phyloP scores from a whole-genome alignment of 768 basidiomycete genomes.

The Naematelia encephala region DNA sequence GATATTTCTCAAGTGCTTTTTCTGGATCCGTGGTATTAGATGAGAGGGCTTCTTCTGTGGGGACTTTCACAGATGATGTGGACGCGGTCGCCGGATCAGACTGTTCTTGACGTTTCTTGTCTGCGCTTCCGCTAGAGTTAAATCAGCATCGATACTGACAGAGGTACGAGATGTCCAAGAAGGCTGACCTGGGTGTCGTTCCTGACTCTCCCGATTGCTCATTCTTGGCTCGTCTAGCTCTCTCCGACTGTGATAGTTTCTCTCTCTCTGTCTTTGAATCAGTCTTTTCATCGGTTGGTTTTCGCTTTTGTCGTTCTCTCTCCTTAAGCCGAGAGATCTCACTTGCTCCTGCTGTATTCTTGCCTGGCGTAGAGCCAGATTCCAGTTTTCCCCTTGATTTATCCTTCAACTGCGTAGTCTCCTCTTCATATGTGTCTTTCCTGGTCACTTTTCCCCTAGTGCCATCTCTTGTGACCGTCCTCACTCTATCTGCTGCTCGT shows the following conservation, averaged over 20 bases:
- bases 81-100: too few relatives aligned
- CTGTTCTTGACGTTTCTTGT: too few relatives aligned
- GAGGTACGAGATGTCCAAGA: too few relatives aligned
- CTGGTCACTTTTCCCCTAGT: neutral
- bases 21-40: too few relatives aligned
- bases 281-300: neutral
- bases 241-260: conserved; percentile 2
- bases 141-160: too few relatives aligned
- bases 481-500: too few relatives aligned
- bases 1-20: too few relatives aligned
- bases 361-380: neutral
- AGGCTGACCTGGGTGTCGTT: neutral
- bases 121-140: too few relatives aligned
- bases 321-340: neutral
- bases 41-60: too few relatives aligned
- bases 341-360: neutral
- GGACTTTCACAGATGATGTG: too few relatives aligned
- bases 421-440: neutral
- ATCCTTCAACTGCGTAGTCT: neutral
- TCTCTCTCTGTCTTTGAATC: neutral
- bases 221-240: neutral
- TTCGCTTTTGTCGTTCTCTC: neutral
- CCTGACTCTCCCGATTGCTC: neutral
- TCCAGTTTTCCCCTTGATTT: neutral
- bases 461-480: neutral